These are phyloP conservation scores for Conticribra guillardii DNA, from an alignment of 108 stramenopile genomes.

Conservation along the genomic window DNA sequence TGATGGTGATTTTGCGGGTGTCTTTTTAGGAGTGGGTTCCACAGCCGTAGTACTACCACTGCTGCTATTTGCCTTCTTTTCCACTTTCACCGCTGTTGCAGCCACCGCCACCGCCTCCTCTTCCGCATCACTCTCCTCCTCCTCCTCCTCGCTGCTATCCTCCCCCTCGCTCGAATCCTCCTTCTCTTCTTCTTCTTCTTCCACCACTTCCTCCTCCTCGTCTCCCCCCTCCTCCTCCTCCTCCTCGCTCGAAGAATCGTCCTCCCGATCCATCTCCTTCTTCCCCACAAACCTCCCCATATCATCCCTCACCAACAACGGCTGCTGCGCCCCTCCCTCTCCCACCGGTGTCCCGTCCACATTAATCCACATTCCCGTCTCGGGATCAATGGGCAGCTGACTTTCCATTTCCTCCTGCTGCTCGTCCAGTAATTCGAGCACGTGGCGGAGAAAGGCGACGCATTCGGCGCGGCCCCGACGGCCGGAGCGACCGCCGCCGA, in stretches of 20 bases:
- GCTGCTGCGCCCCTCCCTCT: conserved; percentile 6
- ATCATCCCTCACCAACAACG: conserved; percentile 18
- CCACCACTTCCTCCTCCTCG: conserved; percentile 18
- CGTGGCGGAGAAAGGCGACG: conserved; percentile 39
- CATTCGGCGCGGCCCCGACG: conserved; percentile 46
- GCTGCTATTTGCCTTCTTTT: no score
- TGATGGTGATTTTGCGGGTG: conserved; percentile 19
- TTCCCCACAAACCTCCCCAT: conserved; percentile 20
- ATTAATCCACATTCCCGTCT: background rate
- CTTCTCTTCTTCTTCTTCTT: conserved; percentile 4
- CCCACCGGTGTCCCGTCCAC: conserved; percentile 10
- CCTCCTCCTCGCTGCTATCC: conserved; percentile 24
- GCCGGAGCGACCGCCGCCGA: conserved; percentile 43
- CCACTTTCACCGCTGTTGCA: conserved; percentile 11
- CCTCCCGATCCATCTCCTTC: background rate
- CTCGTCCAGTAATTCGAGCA: conserved; percentile 44
- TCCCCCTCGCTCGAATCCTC: conserved; percentile 12
- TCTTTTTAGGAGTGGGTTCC: conserved; percentile 11
- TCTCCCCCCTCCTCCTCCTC: conserved; percentile 9
- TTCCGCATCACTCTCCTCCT: conserved; percentile 34
- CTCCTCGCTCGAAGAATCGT: background rate
- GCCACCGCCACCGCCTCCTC: conserved; percentile 29
- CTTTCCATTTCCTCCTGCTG: conserved; percentile 38
- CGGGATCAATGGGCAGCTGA: background rate
- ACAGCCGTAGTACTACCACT: no score